Base-by-base conservation (phyloP, 106 monocot species). In the Narthecium ossifragum region DNA sequence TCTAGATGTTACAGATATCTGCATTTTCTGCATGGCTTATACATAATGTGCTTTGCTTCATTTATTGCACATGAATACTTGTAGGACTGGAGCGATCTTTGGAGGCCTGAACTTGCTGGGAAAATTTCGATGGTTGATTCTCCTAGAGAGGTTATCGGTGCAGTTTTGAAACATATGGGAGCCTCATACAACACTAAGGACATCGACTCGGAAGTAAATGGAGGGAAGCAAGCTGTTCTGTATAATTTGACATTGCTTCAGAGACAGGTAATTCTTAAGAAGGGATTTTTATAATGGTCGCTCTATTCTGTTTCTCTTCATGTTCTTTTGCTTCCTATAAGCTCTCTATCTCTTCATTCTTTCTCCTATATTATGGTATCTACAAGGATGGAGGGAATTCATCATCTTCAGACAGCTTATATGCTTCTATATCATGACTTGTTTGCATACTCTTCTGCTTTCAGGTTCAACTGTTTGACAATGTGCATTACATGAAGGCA, bases 51-150 rank as follows among this genome's bases (percentile, higher is more conserved):
- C 4, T 2, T 12, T 39, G n/a, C 34, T 36, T 28, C 28, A 18
- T 45, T 38, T 53, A 31, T 55, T 36, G 4, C 32, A 15, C 59
- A 11, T 54, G 10, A 30, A 26, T 14, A 14, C 37, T 65, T 58
- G 66, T 68, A 98, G 96, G 96, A 98, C 55, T 98, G 96, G 96
- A 76, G 53, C 30, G 96, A 98, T 73, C 64, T 98, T 54, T 98
- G 90, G 90, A 76, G 81, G 68, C 83, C 86, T 34, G 96, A 98
- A 58, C 79, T 98, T 61, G 39, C 76, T 66, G 87, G 96, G 8
- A 98, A 75, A 49, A 87, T 98, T 63, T 74, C 90, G 33, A 98
- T 98, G 90, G 60, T 98, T 57, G 86, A 85, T 81, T 86, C 86
- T 75, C 90, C 96, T 17, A 75, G 90, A 60, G 96, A 98, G 63